Base-by-base conservation (phyloP, 2,329 filamentous ascomycete species). In the Ceratocystis colombiana region DNA sequence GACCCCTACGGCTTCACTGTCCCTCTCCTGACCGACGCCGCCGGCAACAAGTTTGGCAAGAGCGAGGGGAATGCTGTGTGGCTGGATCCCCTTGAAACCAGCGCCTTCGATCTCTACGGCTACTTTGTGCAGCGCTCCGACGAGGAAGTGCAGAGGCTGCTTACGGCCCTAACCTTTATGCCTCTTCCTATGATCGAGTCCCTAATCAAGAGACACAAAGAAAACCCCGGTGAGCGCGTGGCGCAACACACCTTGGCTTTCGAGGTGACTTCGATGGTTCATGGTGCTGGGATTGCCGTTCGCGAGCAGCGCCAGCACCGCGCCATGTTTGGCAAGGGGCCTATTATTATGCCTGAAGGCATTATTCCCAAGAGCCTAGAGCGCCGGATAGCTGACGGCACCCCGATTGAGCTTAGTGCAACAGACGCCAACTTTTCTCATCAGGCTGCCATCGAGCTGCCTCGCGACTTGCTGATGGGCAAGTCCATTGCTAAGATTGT, bases 41-140 rank as follows among this genome's bases (percentile, higher is more conserved):
- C 88, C 0, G 94, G 94, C 20, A 85, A 84, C 73, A 99, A 99
- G 75, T 92, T 97, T 71, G 94, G 94, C 64, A 99, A 99, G 78
- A 95, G 87, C 69, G 88, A 90, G 1, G 93, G 92, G 30, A 97
- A 97, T 74, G 92, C 93, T 1, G 77, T 99, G 45, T 99, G 94
- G 94, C 82, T 99, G 2, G 90, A 96, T 74, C 80, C 81, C 64
- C 85, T 87, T 71, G 83, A 90, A 82, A 96, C 93, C 1, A 86
- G 82, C 37, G 79, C 86, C 0, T 96, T 93, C 72, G 90, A 97
- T 67, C 80, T 97, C 0, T 97, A 97, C 74, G 80, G 92, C 74
- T 96, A 93, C 78, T 94, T 97, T 71, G 80, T 96, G 69, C 84
- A 90, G 63, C 87, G 88, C 0, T 80, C 91, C 0, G 94, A 99